Evolutionary conservation across 257 asterid genomes (phyloP), one percentile per base, ranked within the genome.

Genomic region (Mitragyna speciosa): DNA sequence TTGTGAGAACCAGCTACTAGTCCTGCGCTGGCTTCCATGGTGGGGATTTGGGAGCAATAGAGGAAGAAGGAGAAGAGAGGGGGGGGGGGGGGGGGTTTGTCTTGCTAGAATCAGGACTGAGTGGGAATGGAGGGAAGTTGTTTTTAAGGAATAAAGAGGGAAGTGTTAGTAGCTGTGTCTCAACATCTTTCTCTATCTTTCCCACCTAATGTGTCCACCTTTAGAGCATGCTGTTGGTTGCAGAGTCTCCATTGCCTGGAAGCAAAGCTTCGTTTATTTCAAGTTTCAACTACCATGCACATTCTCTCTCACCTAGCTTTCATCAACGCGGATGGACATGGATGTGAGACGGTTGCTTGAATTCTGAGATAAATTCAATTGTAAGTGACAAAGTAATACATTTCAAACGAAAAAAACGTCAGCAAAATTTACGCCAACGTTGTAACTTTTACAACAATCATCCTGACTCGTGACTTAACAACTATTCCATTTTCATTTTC

Each of bases 1-100:
- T 93, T 95, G 79, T 95, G 98, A 33, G 98, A 95, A 82, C 98
- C 98, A 9, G 98, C 98, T 6, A 95, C 98, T 10, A 93, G 95
- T 70, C 98, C 98, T 0, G 98, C 98, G 47, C 93, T 88, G 78
- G 98, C 98, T 89, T 95, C 98, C 98, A 95, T 94, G 81, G 30
- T 70, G 76, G 77, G 70, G 45, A 65, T 39, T 12, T 17, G 70
- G 4, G 72, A 54, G 70, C 30, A 72, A 79, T 72, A 63, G 41
- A 69, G 70, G 52, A 65, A 61, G 76, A n/a, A n/a, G n/a, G n/a
- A n/a, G n/a, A n/a, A n/a, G n/a, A n/a, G n/a, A n/a, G 56, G 30
- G 73, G 63, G 81, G 4, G 59, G 47, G 31, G 61, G n/a, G 77
- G 82, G 10, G 81, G 26, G 43, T 61, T 75, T 26, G 74, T 47